phyloP scores from a whole-genome alignment of 2,329 filamentous ascomycete genomes.

The Pseudogymnoascus sp. region DNA sequence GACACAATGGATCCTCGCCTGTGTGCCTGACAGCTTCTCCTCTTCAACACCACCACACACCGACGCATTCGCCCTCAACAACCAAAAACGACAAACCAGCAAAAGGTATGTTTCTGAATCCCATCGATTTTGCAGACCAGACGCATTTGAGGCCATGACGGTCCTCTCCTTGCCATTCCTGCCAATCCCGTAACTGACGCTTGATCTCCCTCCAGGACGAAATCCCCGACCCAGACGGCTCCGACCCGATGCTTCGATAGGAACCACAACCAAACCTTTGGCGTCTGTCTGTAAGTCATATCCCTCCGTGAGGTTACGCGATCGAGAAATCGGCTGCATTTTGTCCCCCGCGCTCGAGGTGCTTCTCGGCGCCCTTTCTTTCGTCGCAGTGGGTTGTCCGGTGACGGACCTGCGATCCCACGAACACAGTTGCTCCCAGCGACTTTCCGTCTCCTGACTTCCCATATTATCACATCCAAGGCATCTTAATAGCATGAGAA shows the following conservation, averaged over 20 bases:
- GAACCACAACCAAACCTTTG: conserved; percentile 25
- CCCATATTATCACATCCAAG: neutral
- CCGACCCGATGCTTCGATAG: conserved; percentile 28
- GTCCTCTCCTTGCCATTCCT: conserved; percentile 14
- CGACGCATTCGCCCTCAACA: conserved; percentile 7
- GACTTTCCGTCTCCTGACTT: neutral
- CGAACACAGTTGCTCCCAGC: neutral
- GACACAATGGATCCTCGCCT: conserved; percentile 6
- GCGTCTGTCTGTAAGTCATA: conserved; percentile 26
- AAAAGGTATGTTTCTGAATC: conserved; percentile 9
- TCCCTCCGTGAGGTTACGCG: conserved; percentile 26
- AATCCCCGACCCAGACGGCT: conserved; percentile 9
- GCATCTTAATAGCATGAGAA: neutral
- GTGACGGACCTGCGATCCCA: neutral
- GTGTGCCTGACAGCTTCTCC: conserved; percentile 9
- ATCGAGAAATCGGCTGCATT: conserved; percentile 23
- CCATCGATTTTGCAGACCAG: neutral
- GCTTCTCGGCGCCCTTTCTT: neutral
- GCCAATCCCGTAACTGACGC: conserved; percentile 5
- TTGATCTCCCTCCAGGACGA: conserved; percentile 11
- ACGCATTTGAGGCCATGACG: neutral
- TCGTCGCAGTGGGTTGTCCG: neutral
- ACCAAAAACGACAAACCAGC: conserved; percentile 4
- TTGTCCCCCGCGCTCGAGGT: neutral
- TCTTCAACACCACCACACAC: conserved; percentile 6